Conservation (phyloP, 73 alveolate genomes). For the Diophrys appendiculata region DNA sequence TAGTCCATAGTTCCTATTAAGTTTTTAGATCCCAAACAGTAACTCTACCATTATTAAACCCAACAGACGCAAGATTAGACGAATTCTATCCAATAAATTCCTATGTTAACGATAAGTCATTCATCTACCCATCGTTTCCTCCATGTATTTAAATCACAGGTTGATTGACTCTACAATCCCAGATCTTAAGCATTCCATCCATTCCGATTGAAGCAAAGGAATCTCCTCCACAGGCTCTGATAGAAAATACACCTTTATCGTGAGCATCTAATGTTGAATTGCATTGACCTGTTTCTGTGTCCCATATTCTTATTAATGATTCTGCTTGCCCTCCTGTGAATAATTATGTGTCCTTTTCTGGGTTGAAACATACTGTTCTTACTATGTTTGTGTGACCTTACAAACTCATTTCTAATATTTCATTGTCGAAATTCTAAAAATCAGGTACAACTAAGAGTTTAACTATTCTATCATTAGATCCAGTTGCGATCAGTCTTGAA, state of each 20-base stretch:
- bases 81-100: not conserved
- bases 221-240: slow-evolving; percentile 84
- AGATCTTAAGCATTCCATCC: slow-evolving; percentile 88
- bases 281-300: slow-evolving; percentile 88
- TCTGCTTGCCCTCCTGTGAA: slow-evolving; percentile 89
- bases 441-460: slow-evolving; percentile 76
- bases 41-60: slow-evolving; percentile 18
- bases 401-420: slow-evolving; percentile 71
- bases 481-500: slow-evolving; percentile 92
- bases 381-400: slow-evolving; percentile 95
- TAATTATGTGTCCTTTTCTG: slow-evolving; percentile 80
- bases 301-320: slow-evolving; percentile 91
- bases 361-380: slow-evolving; percentile 94
- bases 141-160: slow-evolving; percentile 60
- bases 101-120: slow-evolving; percentile 64
- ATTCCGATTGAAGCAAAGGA: slow-evolving; percentile 89
- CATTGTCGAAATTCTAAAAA: slow-evolving; percentile 63
- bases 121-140: slow-evolving; percentile 64
- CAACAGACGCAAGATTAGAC: slow-evolving; percentile 23
- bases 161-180: slow-evolving; percentile 90
- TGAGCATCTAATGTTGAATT: slow-evolving; percentile 86
- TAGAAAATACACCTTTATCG: slow-evolving; percentile 83
- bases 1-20: not conserved
- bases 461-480: slow-evolving; percentile 92
- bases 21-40: slow-evolving; percentile 6